Evolutionary conservation across 495 filamentous ascomycete genomes (phyloP), one percentile per base, ranked within the genome.

Genomic region (Monascus purpureus): DNA sequence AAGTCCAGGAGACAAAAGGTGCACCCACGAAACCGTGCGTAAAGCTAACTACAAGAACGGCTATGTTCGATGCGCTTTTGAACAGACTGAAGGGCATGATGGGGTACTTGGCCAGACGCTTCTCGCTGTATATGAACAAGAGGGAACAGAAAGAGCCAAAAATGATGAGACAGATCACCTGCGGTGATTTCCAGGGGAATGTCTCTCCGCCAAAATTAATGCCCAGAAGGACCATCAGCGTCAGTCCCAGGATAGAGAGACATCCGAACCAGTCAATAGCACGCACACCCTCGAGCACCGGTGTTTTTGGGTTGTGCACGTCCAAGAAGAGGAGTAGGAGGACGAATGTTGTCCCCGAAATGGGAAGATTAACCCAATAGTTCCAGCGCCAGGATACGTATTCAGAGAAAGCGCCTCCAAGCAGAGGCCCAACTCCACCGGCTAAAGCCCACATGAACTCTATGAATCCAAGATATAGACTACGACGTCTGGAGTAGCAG

Each of bases 241-340:
- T 81, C 6, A 76, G 72, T 8, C 71, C 75, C 4, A 87, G 63
- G 31, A 90, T 72, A 2, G 70, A 69, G 13, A 81, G 28, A 8
- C 71, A 74, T 1, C 82, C 82, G 19, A 71, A 52, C 79, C 80
- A 86, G 47, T 90, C 82, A 11, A 88, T 76, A 1, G 80, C 77
- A 33, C 72, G 75, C 12, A 92, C 52, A 0, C 85, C 86, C 0
- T 72, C 67, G 14, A 52, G 12, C 8, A 77, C 47, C 4, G 54
- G 52, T 0, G 73, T 77, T 33, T 58, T 53, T 2, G 73, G 70
- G 31, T 75, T 73, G 30, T 77, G 61, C 13, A 80, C 65, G 45
- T 80, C 61, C 24, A 75, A 43, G 38, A 72, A 70, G 18, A 74
- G 41, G 9, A 75, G 52, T 0, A 86, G 53, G 0, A 79, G 60